These are phyloP conservation scores for Fraxinus excelsior DNA, from an alignment of 257 asterid species.

Conservation along the genomic window DNA sequence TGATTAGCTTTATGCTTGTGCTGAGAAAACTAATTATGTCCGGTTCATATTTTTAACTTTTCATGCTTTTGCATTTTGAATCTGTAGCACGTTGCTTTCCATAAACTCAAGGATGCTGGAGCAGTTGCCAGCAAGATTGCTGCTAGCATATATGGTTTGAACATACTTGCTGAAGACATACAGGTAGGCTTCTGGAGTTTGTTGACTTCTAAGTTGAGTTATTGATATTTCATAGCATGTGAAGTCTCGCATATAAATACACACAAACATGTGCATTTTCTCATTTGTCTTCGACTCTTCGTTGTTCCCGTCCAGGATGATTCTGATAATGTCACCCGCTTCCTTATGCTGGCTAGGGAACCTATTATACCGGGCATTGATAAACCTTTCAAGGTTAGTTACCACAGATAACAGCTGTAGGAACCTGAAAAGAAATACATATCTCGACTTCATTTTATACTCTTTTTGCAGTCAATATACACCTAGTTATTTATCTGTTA, in stretches of 20 bases:
- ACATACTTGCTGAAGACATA: slow-evolving; percentile 86
- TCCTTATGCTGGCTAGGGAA: slow-evolving; percentile 95
- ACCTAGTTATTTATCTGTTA: slow-evolving; percentile 17
- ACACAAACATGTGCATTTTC: slow-evolving; percentile 8
- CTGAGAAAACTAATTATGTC: slow-evolving; percentile 3
- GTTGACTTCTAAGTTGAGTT: not conserved
- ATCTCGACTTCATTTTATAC: slow-evolving; percentile 1
- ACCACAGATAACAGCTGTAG: slow-evolving; percentile 1
- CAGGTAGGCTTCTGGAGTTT: slow-evolving; percentile 61
- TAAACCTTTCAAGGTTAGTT: slow-evolving; percentile 90
- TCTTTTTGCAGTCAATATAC: slow-evolving; percentile 4
- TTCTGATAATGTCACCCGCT: slow-evolving; percentile 92
- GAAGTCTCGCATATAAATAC: slow-evolving; percentile 10
- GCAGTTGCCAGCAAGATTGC: slow-evolving; percentile 97
- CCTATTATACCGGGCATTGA: slow-evolving; percentile 93
- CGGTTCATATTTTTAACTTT: slow-evolving; percentile 14
- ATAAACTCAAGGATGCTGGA: slow-evolving; percentile 80
- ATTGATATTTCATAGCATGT: not conserved
- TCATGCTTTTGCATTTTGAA: slow-evolving; percentile 19
- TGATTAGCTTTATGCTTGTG: not conserved
- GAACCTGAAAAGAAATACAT: not conserved
- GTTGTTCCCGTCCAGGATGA: slow-evolving; percentile 66
- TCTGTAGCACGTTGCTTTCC: slow-evolving; percentile 70
- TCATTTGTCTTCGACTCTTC: slow-evolving; percentile 13
- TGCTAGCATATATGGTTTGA: slow-evolving; percentile 74